A percentile compares a stretch with the other conserved stretches of the same genome.
Evolutionary conservation across 2,329 filamentous ascomycete genomes (phyloP).

Genomic region (Blastomyces percursus): DNA sequence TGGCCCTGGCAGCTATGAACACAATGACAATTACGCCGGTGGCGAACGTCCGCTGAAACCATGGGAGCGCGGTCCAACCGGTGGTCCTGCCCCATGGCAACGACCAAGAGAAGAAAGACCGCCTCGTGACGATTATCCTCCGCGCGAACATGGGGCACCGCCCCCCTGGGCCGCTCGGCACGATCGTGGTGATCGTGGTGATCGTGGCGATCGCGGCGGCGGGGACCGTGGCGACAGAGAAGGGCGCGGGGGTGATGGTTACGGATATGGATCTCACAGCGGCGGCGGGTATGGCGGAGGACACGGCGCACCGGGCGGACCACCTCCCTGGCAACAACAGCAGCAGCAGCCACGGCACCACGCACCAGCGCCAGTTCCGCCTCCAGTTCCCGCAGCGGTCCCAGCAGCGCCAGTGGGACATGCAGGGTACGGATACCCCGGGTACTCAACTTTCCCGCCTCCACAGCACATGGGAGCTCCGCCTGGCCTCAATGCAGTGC

Average conservation of each 20-base stretch:
- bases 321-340: slow-evolving; percentile 54
- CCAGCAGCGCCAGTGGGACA: slow-evolving; percentile 29
- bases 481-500: slow-evolving; percentile 46
- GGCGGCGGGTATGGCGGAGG: slow-evolving; percentile 34
- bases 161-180: slow-evolving; percentile 25
- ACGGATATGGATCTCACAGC: slow-evolving; percentile 23
- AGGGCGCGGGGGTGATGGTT: slow-evolving; percentile 12
- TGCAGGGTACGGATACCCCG: slow-evolving; percentile 47
- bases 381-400: slow-evolving; percentile 9
- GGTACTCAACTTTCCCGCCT: slow-evolving; percentile 39
- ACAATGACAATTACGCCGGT: slow-evolving; percentile 33
- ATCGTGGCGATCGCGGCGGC: slow-evolving; percentile 27
- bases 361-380: slow-evolving; percentile 32
- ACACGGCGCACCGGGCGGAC: slow-evolving; percentile 29
- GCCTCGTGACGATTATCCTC: slow-evolving; percentile 34
- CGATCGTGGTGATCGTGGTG: slow-evolving; percentile 27
- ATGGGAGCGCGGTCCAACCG: slow-evolving; percentile 75
- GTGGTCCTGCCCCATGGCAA: slow-evolving; percentile 71
- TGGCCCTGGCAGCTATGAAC: slow-evolving; percentile 55
- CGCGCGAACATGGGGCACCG: slow-evolving; percentile 15
- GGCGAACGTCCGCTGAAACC: slow-evolving; percentile 55
- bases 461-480: slow-evolving; percentile 41
- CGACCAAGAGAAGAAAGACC: slow-evolving; percentile 44
- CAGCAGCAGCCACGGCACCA: slow-evolving; percentile 27
- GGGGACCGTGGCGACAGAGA: slow-evolving; percentile 35